These are phyloP conservation scores for Globisporangium barbulae DNA, from an alignment of 352 stramenopile genomes.

Conservation along the genomic window DNA sequence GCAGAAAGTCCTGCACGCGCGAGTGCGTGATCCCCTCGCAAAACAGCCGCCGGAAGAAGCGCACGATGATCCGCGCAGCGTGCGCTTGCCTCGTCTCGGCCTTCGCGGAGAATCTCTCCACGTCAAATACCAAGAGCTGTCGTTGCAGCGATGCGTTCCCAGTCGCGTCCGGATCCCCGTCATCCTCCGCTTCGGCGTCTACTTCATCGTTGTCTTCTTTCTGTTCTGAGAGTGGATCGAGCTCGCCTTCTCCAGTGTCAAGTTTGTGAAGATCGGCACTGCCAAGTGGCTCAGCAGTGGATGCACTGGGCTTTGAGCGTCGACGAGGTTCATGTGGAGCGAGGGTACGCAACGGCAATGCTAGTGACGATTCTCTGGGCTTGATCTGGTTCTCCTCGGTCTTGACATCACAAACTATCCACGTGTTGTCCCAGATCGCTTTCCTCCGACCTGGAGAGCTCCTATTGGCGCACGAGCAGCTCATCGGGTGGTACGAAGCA, in stretches of 20 bases:
- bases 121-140: slow-evolving; percentile 2
- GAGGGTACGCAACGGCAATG: not conserved
- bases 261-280: not conserved
- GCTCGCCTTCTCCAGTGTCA: not conserved
- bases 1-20: slow-evolving; percentile 29
- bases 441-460: not conserved
- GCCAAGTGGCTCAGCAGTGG: not conserved
- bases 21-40: slow-evolving; percentile 25
- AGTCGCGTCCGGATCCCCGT: not conserved
- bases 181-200: not conserved
- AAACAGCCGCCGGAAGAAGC: slow-evolving; percentile 43
- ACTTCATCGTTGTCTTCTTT: not conserved
- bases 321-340: not conserved
- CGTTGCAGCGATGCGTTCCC: not conserved
- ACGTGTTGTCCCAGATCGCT: slow-evolving; percentile 16
- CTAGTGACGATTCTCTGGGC: not conserved
- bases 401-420: slow-evolving; percentile 20
- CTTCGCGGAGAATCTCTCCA: slow-evolving; percentile 2
- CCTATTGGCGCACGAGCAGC: slow-evolving; percentile 1
- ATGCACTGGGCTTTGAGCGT: not conserved
- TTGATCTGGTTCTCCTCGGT: not conserved
- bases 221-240: not conserved
- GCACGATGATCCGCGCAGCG: slow-evolving; percentile 53
- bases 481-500: slow-evolving; percentile 6
- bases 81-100: slow-evolving; percentile 29